Evolutionary conservation across 257 asterid species (phyloP).

Genomic region (Fraxinus excelsior): DNA sequence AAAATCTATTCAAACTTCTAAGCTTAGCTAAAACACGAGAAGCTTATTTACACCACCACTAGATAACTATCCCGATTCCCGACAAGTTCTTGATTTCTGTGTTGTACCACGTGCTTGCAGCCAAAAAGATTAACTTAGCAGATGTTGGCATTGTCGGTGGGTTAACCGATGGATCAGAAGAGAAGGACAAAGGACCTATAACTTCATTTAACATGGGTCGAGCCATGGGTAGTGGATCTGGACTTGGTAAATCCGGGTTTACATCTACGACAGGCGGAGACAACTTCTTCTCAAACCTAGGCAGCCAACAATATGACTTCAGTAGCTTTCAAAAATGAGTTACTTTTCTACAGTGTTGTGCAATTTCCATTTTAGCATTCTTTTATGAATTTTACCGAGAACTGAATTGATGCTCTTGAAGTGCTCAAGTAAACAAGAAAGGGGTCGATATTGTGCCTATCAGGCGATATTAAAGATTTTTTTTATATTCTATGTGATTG

Average conservation of each 20-base stretch:
- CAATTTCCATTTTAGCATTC: neutral
- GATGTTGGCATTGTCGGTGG: constrained; percentile 83
- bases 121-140: constrained; percentile 80
- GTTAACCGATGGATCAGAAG: constrained; percentile 55
- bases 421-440: neutral
- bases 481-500: neutral
- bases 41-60: neutral
- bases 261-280: constrained; percentile 38
- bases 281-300: constrained; percentile 72
- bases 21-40: neutral
- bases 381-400: neutral
- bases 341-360: neutral
- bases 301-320: constrained; percentile 61
- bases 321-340: constrained; percentile 72
- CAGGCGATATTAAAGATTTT: neutral
- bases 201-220: constrained; percentile 61
- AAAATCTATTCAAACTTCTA: neutral
- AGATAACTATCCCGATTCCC: neutral
- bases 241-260: constrained; percentile 53
- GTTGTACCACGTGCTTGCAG: constrained; percentile 44
- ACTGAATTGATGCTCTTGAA: neutral
- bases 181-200: constrained; percentile 60
- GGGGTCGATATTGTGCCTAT: neutral
- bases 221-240: constrained; percentile 68
- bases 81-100: neutral